A percentile compares a stretch with the other conserved stretches of the same genome.
phyloP scores from a whole-genome alignment of 2,329 filamentous ascomycete species.

The Neoascochyta sp. region DNA sequence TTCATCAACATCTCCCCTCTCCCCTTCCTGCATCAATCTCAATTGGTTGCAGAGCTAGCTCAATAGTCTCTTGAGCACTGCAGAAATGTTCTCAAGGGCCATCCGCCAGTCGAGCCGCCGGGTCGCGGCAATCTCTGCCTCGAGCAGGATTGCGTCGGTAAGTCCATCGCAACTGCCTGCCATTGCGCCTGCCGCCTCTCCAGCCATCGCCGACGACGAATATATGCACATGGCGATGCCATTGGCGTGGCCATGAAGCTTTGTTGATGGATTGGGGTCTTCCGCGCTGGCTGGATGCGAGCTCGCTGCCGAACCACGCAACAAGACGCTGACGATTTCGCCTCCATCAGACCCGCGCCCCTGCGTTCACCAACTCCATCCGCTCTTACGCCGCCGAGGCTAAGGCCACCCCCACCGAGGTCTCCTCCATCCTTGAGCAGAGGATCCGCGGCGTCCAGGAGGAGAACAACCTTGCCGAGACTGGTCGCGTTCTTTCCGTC shows the following conservation, averaged over 20 bases:
- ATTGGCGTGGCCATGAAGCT: slow-evolving; percentile 40
- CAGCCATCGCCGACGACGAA: slow-evolving; percentile 32
- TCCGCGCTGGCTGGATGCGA: slow-evolving; percentile 39
- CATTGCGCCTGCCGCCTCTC: slow-evolving; percentile 41
- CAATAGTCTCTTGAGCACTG: slow-evolving; percentile 44
- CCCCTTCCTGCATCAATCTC: slow-evolving; percentile 42
- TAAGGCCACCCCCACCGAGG: slow-evolving; percentile 95
- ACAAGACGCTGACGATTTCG: slow-evolving; percentile 49
- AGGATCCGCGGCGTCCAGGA: slow-evolving; percentile 98
- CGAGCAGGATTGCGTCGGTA: slow-evolving; percentile 90
- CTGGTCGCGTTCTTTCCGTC: slow-evolving; percentile 96
- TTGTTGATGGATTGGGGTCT: slow-evolving; percentile 31
- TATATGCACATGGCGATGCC: slow-evolving; percentile 29
- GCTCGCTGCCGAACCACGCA: slow-evolving; percentile 37
- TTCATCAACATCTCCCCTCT: slow-evolving; percentile 42
- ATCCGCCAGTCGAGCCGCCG: slow-evolving; percentile 94
- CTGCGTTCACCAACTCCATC: slow-evolving; percentile 70
- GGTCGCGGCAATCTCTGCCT: slow-evolving; percentile 88
- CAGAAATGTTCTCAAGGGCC: slow-evolving; percentile 94
- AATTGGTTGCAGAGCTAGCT: slow-evolving; percentile 43
- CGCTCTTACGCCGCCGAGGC: slow-evolving; percentile 89
- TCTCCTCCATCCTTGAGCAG: slow-evolving; percentile 99
- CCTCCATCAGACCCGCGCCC: slow-evolving; percentile 72
- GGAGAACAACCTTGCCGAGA: slow-evolving; percentile 94
- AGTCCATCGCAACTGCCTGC: slow-evolving; percentile 56